phyloP scores from a whole-genome alignment of 1,139 yeast genomes.

The Protomyces lactucae-debilis region DNA sequence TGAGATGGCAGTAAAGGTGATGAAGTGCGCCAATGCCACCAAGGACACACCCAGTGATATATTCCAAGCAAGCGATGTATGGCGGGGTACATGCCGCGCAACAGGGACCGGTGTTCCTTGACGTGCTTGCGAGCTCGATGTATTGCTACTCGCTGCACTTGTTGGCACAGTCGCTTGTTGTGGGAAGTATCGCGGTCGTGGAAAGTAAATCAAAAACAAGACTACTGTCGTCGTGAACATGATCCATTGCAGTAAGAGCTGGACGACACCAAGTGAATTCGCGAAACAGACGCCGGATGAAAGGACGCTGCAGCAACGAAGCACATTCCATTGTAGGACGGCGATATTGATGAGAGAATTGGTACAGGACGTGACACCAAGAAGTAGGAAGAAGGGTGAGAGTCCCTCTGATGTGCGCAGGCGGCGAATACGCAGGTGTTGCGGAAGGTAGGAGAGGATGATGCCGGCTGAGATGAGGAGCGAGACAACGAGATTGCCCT shows the following conservation, averaged over 20 bases:
- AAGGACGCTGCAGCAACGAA: slow-evolving; percentile 39
- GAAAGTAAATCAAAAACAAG: slow-evolving; percentile 30
- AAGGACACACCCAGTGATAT: slow-evolving; percentile 32
- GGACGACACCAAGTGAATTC: slow-evolving; percentile 64
- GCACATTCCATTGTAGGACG: slow-evolving; percentile 48
- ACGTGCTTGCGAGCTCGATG: background rate
- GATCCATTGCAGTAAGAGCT: slow-evolving; percentile 61
- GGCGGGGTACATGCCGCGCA: slow-evolving; percentile 21
- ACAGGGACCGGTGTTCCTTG: background rate
- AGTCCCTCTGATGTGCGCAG: slow-evolving; percentile 73
- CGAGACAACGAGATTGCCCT: slow-evolving; percentile 48
- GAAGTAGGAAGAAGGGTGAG: slow-evolving; percentile 64
- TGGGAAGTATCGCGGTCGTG: slow-evolving; percentile 24
- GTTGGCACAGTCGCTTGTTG: slow-evolving; percentile 1
- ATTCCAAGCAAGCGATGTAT: slow-evolving; percentile 16
- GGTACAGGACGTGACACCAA: slow-evolving; percentile 69
- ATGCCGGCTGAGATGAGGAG: slow-evolving; percentile 60
- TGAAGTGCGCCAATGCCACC: slow-evolving; percentile 39
- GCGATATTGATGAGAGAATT: slow-evolving; percentile 66
- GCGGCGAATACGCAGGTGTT: slow-evolving; percentile 56
- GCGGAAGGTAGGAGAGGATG: slow-evolving; percentile 70
- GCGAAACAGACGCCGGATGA: slow-evolving; percentile 57
- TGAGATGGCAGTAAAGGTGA: slow-evolving; percentile 41
- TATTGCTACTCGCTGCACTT: background rate
- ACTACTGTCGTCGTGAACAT: slow-evolving; percentile 55